Evolutionary conservation across 345 rosid genomes (phyloP).

Genomic region (Acer negundo): DNA sequence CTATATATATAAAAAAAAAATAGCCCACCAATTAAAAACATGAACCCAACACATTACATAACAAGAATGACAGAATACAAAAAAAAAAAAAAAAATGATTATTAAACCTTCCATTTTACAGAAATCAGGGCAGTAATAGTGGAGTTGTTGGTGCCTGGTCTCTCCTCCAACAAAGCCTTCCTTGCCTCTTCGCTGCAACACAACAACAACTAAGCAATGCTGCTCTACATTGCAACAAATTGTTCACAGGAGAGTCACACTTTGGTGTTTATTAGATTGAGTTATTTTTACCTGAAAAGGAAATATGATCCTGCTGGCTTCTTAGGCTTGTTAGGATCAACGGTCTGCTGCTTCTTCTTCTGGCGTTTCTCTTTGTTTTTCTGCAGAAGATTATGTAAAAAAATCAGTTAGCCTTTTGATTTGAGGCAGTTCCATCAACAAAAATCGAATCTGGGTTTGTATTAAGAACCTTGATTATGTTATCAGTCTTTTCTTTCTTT

Average conservation of each 20-base stretch:
- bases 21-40: neutral
- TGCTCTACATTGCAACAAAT: neutral
- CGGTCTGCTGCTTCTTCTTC: slow-evolving; percentile 67
- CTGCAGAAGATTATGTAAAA: slow-evolving; percentile 30
- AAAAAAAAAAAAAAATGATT: too few relatives aligned
- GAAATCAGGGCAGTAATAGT: slow-evolving; percentile 71
- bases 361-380: slow-evolving; percentile 65
- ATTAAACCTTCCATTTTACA: slow-evolving; percentile 77
- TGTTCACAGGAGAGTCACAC: too few relatives aligned
- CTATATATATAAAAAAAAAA: slow-evolving; percentile 37
- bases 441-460: neutral
- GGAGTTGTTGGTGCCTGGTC: slow-evolving; percentile 64
- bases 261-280: neutral
- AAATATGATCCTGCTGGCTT: slow-evolving; percentile 90
- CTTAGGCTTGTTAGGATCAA: slow-evolving; percentile 91
- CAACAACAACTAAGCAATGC: neutral
- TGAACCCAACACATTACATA: neutral
- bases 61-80: neutral
- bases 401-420: slow-evolving; percentile 8
- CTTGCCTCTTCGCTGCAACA: slow-evolving; percentile 71
- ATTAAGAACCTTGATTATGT: slow-evolving; percentile 70
- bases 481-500: slow-evolving; percentile 92
- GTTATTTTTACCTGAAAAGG: slow-evolving; percentile 49
- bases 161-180: slow-evolving; percentile 55
- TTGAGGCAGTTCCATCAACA: neutral